Conservation (phyloP, 208 protist species). For the Trypanosoma theileri region DNA sequence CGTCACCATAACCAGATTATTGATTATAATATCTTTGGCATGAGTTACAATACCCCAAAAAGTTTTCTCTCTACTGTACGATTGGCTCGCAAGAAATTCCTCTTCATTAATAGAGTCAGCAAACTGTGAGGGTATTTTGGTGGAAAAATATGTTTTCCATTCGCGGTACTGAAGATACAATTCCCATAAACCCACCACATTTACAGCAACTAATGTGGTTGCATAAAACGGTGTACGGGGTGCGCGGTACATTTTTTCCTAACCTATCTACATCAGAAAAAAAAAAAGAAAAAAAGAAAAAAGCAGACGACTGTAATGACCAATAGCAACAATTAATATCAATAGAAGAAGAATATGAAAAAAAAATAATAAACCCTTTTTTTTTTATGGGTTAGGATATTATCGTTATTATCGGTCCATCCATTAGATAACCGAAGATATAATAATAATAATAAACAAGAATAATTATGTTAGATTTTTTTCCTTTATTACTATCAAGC, state of each 20-base stretch:
- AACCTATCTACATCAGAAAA: not conserved
- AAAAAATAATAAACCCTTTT: not conserved
- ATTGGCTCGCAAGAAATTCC: constrained; percentile 45
- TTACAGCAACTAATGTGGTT: constrained; percentile 42
- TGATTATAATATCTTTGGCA: constrained; percentile 36
- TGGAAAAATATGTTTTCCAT: constrained; percentile 26
- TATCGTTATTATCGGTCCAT: no score
- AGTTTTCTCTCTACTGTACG: constrained; percentile 40
- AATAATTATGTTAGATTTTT: no score
- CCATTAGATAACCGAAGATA: no score
- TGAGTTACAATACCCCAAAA: constrained; percentile 35
- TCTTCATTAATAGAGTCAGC: constrained; percentile 33
- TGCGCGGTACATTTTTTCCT: not conserved
- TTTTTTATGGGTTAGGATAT: not conserved
- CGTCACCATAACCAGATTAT: constrained; percentile 37
- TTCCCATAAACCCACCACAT: constrained; percentile 52
- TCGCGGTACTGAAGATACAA: constrained; percentile 56
- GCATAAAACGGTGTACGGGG: constrained; percentile 32
- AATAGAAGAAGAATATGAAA: not conserved
- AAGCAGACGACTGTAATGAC: constrained; percentile 1
- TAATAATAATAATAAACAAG: not conserved
- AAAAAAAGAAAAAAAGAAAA: not conserved
- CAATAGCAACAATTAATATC: not conserved
- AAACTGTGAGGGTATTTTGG: constrained; percentile 31
- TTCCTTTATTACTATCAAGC: not conserved